Evolutionary conservation across 2,329 filamentous ascomycete genomes (phyloP), one percentile per base, ranked within the genome.

Genomic region (Ophiosphaerella herpotricha): DNA sequence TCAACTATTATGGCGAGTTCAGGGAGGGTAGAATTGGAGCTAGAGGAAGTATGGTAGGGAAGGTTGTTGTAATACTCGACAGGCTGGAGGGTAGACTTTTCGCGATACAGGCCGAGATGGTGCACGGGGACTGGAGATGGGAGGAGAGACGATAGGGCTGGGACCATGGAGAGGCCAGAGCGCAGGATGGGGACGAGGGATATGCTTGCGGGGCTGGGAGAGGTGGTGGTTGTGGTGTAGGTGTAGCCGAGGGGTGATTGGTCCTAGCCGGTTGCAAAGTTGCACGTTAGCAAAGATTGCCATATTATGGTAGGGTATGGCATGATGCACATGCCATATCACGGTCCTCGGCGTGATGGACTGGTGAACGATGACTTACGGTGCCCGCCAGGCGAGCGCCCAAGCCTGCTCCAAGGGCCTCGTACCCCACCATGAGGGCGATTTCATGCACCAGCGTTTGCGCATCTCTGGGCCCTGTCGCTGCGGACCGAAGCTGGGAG

Each of bases 31-130:
- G 69, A 55, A 40, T 75, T 79, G 38, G 76, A 65, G 31, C 74
- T 70, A 55, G 76, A 77, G 47, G 63, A 78, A 34, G 79, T 71
- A 75, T 90, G 88, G 75, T 90, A 87, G 32, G 91, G 91, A 16
- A 97, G 86, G 75, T 96, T 96, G 80, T 97, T 97, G 83, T 97
- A 97, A 82, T 97, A 96, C 76, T 96, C 92, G 50, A 97, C 92
- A 3, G 92, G 91, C 66, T 91, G 85, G 48, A 97, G 86, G 38
- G 90, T 93, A 48, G 85, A 85, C 52, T 89, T 90, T 72, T 97
- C 92, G 68, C 92, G 90, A 81, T 93, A 97, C 68, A 97, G 87
- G 60, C 94, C 93, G 7, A 97, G 87, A 73, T 97, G 93, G 78
- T 97, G 91, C 57, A 97, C 84, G 6, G 91, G 87, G 29, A 93